Evolutionary conservation across 1,284 basidiomycete genomes (phyloP), one percentile per base, ranked within the genome.

Genomic region (Pterulicium gracile): DNA sequence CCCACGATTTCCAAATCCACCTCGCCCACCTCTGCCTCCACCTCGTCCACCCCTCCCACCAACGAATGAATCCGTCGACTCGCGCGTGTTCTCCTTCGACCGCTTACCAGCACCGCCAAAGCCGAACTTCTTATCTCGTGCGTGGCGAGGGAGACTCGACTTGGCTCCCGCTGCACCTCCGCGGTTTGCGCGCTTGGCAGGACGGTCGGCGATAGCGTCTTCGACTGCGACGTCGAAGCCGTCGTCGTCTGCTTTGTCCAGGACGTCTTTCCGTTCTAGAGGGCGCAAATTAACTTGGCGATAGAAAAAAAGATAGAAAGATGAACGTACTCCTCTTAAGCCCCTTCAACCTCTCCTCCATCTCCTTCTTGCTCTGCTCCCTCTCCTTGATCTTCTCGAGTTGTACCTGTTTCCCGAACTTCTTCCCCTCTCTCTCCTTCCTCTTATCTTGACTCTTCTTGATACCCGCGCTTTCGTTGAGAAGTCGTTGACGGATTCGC

Each of bases 381-480:
- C 90, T 67, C 68, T 90, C 84, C 60, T 84, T 81, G 55, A 83
- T 68, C 65, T 89, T 89, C 66, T 92, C 88, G 46, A 83, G 67
- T 65, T 94, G 90, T 18, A 98, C 92, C 65, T 97, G 91, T 65
- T 98, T 98, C 43, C 95, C 95, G 59, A 90, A 96, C 73, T 98
- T 98, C 72, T 98, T 98, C 51, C 92, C 85, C 59, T 97, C 89
- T 45, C 95, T 77, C 65, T 97, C 89, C 58, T 83, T 85, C 57
- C 89, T 81, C 58, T 92, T 94, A 47, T 91, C 87, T 60, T 98
- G 94, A 50, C 83, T 79, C 61, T 88, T 89, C 65, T 97, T 94
- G 59, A 98, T 93, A 2, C 77, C 74, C 2, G 92, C 88, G 21
- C 73, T 69, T 62, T 98, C 95, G 62, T 98, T 89, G 20, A 98